Percentiles rank a stretch among this genome's conserved stretches.
Evolutionary conservation across 208 protist species (phyloP).

Genomic region (Leishmania aethiopica): DNA sequence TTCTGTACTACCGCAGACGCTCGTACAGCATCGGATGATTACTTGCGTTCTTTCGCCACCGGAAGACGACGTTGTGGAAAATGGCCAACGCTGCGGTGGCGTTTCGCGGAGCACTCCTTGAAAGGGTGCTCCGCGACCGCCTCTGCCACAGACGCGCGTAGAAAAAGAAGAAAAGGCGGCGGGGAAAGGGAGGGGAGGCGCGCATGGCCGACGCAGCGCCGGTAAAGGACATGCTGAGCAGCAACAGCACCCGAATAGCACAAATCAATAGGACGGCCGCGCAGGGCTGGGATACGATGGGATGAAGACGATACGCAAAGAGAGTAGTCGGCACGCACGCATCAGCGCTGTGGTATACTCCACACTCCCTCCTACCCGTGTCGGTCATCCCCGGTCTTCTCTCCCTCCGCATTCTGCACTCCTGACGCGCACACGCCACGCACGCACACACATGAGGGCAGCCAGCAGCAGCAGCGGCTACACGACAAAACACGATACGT

Average conservation of each 20-base stretch:
- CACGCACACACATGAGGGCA: too few relatives aligned
- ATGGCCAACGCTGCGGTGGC: neutral
- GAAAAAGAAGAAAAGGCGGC: neutral
- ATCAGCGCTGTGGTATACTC: neutral
- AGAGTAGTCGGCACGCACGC: neutral
- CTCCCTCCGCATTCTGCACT: neutral
- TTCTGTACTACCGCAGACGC: neutral
- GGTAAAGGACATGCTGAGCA: neutral
- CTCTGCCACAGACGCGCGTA: neutral
- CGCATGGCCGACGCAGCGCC: neutral
- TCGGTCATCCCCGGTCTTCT: neutral
- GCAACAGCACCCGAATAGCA: neutral
- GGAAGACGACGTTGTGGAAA: neutral
- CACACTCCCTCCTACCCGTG: neutral
- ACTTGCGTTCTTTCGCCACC: neutral
- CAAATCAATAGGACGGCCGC: neutral
- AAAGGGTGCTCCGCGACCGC: neutral
- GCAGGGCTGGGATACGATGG: neutral
- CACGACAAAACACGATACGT: too few relatives aligned
- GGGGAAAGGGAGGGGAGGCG: neutral
- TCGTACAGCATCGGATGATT: neutral
- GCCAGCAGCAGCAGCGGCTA: too few relatives aligned
- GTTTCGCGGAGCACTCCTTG: neutral
- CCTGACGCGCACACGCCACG: neutral
- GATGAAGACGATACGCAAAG: neutral